These are phyloP conservation scores for Senecio squalidus DNA, from an alignment of 140 eudicot genomes.

Conservation along the genomic window DNA sequence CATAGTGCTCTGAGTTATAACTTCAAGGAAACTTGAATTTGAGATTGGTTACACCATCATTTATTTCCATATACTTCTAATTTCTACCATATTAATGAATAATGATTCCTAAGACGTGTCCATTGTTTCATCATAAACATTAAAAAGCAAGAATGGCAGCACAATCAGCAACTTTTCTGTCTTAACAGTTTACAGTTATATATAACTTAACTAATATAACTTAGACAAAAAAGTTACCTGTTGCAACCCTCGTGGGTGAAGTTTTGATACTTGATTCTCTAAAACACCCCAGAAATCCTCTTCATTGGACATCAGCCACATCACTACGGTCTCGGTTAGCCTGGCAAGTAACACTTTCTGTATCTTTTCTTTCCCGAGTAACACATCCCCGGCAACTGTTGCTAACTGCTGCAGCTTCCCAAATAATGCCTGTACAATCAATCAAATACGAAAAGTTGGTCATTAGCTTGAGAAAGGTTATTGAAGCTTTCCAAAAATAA, in stretches of 20 bases:
- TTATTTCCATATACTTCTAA: no score
- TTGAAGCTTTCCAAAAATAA: background rate
- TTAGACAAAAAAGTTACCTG: slow-evolving; percentile 49
- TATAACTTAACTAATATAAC: background rate
- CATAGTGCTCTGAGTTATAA: no score
- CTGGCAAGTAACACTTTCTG: slow-evolving; percentile 91
- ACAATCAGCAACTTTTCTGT: background rate
- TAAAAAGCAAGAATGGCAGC: background rate
- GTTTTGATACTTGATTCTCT: slow-evolving; percentile 59
- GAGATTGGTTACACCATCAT: no score
- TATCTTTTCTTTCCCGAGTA: slow-evolving; percentile 83
- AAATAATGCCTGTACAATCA: slow-evolving; percentile 69
- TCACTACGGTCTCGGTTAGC: slow-evolving; percentile 82
- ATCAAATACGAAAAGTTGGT: background rate
- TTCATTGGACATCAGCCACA: slow-evolving; percentile 83
- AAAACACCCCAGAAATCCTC: slow-evolving; percentile 90
- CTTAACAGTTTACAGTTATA: background rate
- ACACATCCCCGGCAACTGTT: slow-evolving; percentile 89
- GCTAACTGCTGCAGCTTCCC: slow-evolving; percentile 93
- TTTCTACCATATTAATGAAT: no score
- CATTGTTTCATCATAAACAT: background rate
- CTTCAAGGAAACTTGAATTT: no score
- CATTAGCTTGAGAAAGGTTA: background rate
- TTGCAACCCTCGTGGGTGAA: slow-evolving; percentile 72
- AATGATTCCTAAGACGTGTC: no score